phyloP scores from a whole-genome alignment of 169 alveolate genomes.

The Babesia bovis region DNA sequence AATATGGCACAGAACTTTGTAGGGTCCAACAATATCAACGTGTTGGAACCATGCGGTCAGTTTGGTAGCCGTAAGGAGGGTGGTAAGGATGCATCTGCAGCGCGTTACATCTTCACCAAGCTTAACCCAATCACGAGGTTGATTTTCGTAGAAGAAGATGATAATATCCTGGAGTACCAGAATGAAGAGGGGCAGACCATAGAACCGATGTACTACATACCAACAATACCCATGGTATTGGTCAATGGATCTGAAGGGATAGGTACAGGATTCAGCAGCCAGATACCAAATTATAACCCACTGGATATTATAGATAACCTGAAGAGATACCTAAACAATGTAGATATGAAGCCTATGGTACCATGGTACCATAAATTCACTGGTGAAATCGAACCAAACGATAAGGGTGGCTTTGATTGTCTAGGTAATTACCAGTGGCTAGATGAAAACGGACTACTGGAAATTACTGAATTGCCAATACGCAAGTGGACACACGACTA shows the following conservation, averaged over 20 bases:
- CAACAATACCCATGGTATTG: conserved; percentile 96
- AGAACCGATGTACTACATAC: conserved; percentile 98
- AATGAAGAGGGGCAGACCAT: conserved; percentile 97
- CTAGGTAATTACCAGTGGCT: conserved; percentile 77
- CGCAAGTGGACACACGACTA: conserved; percentile 96
- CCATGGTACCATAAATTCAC: conserved; percentile 98
- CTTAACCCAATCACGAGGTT: conserved; percentile 86
- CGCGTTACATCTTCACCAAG: conserved; percentile 92
- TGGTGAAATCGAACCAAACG: conserved; percentile 90
- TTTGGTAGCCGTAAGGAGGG: conserved; percentile 98
- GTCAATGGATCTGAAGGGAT: conserved; percentile 99
- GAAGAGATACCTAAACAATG: conserved; percentile 84
- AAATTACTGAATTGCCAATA: conserved; percentile 97
- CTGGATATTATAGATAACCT: conserved; percentile 92
- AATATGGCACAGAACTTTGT: conserved; percentile 99
- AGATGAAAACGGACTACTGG: conserved; percentile 76
- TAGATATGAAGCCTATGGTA: conserved; percentile 86
- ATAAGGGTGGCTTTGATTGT: conserved; percentile 78
- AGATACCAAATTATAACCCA: conserved; percentile 96
- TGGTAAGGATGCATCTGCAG: conserved; percentile 96
- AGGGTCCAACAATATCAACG: conserved; percentile 91
- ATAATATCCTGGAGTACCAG: conserved; percentile 87
- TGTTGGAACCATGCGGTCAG: conserved; percentile 96
- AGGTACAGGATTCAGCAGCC: conserved; percentile 96
- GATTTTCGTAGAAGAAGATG: conserved; percentile 91